phyloP scores from a whole-genome alignment of 78 protist genomes.

The Dictyostelium capitatum region DNA sequence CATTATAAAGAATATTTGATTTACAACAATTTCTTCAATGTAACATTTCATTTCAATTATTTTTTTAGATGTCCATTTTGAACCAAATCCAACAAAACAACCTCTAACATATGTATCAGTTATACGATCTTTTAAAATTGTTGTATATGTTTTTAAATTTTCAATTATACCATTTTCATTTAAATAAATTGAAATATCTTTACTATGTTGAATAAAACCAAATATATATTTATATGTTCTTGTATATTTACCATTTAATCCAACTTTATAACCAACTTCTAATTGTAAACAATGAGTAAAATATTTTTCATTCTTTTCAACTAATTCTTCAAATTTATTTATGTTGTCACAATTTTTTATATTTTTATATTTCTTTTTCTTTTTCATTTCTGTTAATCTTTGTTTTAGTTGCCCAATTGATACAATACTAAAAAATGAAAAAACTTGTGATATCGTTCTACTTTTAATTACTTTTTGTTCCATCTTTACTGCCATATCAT shows the following conservation, averaged over 20 bases:
- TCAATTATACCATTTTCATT: constrained; percentile 5
- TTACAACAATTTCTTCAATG: neutral
- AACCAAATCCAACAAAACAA: neutral
- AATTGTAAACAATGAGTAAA: neutral
- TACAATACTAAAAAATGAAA: constrained; percentile 13
- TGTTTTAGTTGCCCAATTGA: neutral
- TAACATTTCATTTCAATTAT: neutral
- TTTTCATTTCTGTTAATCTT: neutral
- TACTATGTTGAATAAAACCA: neutral
- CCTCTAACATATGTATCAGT: neutral
- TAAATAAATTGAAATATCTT: neutral
- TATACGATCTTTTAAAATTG: neutral
- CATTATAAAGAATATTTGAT: neutral
- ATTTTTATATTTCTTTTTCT: neutral
- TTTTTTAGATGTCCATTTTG: neutral
- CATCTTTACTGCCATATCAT: constrained; percentile 3
- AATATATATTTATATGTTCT: neutral
- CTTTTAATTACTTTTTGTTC: neutral
- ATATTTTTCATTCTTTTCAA: neutral
- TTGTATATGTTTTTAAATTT: neutral
- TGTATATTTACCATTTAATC: neutral
- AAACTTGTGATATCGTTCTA: neutral
- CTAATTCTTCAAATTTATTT: neutral
- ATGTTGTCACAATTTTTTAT: neutral
- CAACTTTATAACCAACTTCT: constrained; percentile 11